Evolutionary conservation across 331 rosid genomes (phyloP).

Genomic region (Saraca asoca): DNA sequence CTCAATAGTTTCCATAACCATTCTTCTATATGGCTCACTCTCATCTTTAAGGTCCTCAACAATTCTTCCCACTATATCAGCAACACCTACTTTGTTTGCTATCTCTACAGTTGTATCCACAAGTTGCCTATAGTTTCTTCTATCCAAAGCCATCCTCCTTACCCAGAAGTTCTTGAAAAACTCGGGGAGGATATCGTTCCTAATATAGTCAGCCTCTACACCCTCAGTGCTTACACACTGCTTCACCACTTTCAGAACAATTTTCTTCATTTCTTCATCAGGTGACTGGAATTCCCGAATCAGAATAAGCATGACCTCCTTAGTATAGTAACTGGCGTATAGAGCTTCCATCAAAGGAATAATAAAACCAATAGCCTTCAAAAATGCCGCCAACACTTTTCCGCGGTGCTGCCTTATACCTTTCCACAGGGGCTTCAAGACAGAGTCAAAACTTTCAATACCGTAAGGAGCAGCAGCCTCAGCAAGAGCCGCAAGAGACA

Average conservation of each 20-base stretch:
- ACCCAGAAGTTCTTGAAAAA: constrained; percentile 86
- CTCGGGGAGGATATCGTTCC: constrained; percentile 82
- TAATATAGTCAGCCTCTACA: constrained; percentile 83
- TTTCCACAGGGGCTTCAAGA: constrained; percentile 88
- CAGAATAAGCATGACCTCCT: constrained; percentile 89
- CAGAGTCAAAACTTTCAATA: constrained; percentile 95
- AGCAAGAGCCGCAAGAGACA: constrained; percentile 95
- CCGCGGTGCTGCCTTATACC: constrained; percentile 98
- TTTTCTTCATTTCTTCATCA: constrained; percentile 98
- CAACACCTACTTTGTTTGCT: constrained; percentile 86
- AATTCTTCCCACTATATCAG: constrained; percentile 81
- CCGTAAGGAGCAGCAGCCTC: constrained; percentile 99
- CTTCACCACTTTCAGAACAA: constrained; percentile 90
- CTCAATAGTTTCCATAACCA: constrained; percentile 97
- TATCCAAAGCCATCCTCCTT: constrained; percentile 89
- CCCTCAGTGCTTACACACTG: constrained; percentile 95
- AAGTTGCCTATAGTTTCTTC: constrained; percentile 82
- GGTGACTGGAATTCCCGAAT: constrained; percentile 96
- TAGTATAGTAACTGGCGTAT: constrained; percentile 91
- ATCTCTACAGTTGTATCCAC: constrained; percentile 92
- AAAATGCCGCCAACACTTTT: constrained; percentile 90
- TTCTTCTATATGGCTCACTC: constrained; percentile 89
- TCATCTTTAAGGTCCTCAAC: constrained; percentile 95
- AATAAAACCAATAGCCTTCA: constrained; percentile 92
- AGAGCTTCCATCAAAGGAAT: constrained; percentile 93